Percentiles rank a stretch among this genome's conserved stretches.
Evolutionary conservation across 352 stramenopile genomes (phyloP).

Genomic region (Thraustochytrium sp.): DNA sequence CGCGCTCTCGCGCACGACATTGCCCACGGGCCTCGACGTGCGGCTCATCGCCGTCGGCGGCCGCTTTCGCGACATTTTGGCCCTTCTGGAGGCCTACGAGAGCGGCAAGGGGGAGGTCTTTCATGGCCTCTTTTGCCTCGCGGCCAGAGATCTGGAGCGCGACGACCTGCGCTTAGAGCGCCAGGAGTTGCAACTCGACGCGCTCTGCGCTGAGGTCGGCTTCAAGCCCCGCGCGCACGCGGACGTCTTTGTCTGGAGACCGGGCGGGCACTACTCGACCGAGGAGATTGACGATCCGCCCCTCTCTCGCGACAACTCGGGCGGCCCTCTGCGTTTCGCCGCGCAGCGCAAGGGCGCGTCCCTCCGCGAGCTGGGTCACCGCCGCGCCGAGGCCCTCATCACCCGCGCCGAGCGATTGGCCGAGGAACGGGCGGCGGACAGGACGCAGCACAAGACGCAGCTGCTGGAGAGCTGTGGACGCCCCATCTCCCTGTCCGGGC

Average conservation of each 20-base stretch:
- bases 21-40: background rate
- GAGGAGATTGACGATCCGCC: too few relatives aligned
- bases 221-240: background rate
- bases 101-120: background rate
- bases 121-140: background rate
- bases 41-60: background rate
- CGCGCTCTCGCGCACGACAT: background rate
- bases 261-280: too few relatives aligned
- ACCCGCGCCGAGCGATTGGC: too few relatives aligned
- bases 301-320: too few relatives aligned
- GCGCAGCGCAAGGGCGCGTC: too few relatives aligned
- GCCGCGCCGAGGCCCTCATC: too few relatives aligned
- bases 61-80: background rate
- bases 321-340: too few relatives aligned
- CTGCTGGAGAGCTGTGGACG: background rate
- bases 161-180: slow-evolving; percentile 41
- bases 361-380: too few relatives aligned
- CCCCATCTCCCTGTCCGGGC: too few relatives aligned
- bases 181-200: background rate
- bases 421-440: too few relatives aligned
- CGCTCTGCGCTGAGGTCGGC: background rate
- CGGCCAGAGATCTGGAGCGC: background rate
- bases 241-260: too few relatives aligned
- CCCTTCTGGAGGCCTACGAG: background rate
- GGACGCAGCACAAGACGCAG: background rate